Base-by-base conservation (phyloP, 345 rosid species). In the Lepidium africanum region DNA sequence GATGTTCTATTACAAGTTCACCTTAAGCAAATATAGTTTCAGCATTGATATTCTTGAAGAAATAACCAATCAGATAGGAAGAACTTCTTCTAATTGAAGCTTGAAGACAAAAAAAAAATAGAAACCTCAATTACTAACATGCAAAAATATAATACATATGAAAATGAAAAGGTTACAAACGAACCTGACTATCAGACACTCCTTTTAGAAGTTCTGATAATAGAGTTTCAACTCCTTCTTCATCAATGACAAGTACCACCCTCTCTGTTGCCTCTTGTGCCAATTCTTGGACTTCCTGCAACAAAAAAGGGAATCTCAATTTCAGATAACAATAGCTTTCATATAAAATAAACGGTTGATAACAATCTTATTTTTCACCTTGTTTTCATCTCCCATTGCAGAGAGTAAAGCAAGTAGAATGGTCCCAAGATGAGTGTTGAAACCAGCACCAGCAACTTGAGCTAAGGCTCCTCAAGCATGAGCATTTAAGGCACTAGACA, bases 401-500 rank as follows among this genome's bases (percentile, higher is more conserved):
- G 93, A 81, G 48, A 94, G 97, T 75, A 94, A 84, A 63, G 93
- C 86, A 76, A 97, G 97, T 78, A 94, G 91, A 74, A 94, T 75
- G 37, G 90, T 87, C 63, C 96, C 88, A 67, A 94, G 91, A 79
- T 94, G 99, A 75, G 71, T 54, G 74, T 87, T 86, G 45, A 94
- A 89, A 54, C 99, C 96, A 65, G 96, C 76, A 68, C 99, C 96
- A 3, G 99, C 97, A 80, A 91, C 99, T 71, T 94, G 96, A 37
- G 99, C 99, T 68, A 94, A 82, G 23, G 96, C 99, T 58, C 99
- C 99, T 40, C 91, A 70, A 61, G 99, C 97, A 85, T 94, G 96
- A 23, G 97, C 99, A 83, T 91, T 91, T 74, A 94, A 89, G 72
- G 97, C 92, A 52, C 97, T 94, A 81, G 25, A 81, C 46, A 74